Conservation (phyloP, 768 basidiomycete genomes). For the Tulasnella sp. region DNA sequence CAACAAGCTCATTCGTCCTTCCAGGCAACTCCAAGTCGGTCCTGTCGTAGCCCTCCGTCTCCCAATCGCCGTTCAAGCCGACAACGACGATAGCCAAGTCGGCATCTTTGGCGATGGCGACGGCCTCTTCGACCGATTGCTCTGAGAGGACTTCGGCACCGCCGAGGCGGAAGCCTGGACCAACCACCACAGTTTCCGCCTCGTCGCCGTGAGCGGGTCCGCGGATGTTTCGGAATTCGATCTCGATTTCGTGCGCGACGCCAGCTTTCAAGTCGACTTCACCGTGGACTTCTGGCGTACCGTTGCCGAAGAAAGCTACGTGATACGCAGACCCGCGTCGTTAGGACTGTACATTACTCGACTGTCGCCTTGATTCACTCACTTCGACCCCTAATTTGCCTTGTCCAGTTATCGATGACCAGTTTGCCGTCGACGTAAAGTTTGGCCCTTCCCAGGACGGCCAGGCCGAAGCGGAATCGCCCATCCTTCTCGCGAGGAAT, state of each 20-base stretch:
- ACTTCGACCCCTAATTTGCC: conserved; percentile 63
- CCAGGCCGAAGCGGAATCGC: conserved; percentile 40
- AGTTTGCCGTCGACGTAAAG: conserved; percentile 50
- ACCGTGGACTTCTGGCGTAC: conserved; percentile 62
- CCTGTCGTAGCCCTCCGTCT: conserved; percentile 71
- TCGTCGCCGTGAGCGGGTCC: conserved; percentile 40
- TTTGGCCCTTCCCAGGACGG: conserved; percentile 47
- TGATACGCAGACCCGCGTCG: conserved; percentile 38
- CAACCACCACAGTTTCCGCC: background rate
- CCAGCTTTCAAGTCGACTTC: conserved; percentile 48
- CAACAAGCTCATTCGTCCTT: conserved; percentile 56
- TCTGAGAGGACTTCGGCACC: conserved; percentile 32
- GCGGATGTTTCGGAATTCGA: conserved; percentile 61
- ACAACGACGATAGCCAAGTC: conserved; percentile 35
- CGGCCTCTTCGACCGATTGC: conserved; percentile 34
- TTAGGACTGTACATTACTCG: too few species aligned
- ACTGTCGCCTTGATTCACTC: too few species aligned
- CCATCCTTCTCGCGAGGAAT: conserved; percentile 40
- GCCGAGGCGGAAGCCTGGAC: conserved; percentile 34
- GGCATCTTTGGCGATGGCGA: conserved; percentile 33
- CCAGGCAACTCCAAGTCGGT: conserved; percentile 59
- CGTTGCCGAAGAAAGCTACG: conserved; percentile 67
- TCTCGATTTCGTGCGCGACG: conserved; percentile 50
- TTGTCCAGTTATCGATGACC: conserved; percentile 71
- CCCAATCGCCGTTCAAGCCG: conserved; percentile 49